These are phyloP conservation scores for Volvariella volvacea DNA, from an alignment of 1,284 basidiomycete species.

Conservation along the genomic window DNA sequence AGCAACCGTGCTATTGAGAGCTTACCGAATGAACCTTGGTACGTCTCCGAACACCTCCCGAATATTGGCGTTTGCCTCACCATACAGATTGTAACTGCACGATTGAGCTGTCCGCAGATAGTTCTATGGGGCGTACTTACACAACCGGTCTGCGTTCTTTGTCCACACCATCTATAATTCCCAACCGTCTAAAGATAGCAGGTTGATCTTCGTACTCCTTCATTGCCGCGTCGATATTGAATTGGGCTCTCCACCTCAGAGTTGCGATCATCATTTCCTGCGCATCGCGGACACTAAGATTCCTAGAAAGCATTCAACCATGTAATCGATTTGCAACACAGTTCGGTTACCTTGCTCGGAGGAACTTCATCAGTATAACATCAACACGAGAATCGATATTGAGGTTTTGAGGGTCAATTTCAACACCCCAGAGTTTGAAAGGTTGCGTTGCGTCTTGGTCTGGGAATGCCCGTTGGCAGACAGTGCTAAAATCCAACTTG, in stretches of 20 bases:
- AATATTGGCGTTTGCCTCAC: conserved; percentile 48
- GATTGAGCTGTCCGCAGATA: neutral
- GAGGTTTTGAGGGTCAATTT: conserved; percentile 47
- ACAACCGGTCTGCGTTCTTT: conserved; percentile 61
- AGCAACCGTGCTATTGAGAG: conserved; percentile 2
- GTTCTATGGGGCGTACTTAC: conserved; percentile 25
- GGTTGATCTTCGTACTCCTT: conserved; percentile 54
- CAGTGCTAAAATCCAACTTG: too few relatives aligned
- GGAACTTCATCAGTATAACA: conserved; percentile 72
- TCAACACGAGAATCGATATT: conserved; percentile 55
- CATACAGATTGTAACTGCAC: conserved; percentile 67
- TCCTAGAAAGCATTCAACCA: conserved; percentile 26
- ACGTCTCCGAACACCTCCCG: conserved; percentile 67
- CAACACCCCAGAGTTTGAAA: conserved; percentile 64
- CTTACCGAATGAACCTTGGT: conserved; percentile 62
- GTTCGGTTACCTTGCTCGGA: conserved; percentile 55
- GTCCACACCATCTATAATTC: conserved; percentile 58
- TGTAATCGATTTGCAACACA: neutral
- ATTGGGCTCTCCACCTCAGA: conserved; percentile 66
- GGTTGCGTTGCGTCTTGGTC: conserved; percentile 38
- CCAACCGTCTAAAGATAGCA: conserved; percentile 49
- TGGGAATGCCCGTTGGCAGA: conserved; percentile 10
- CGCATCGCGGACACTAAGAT: conserved; percentile 48
- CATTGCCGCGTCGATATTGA: conserved; percentile 52
- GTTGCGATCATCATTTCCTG: conserved; percentile 61